Conservation (phyloP, 2,329 filamentous ascomycete genomes). For the Neobulgaria alba region DNA sequence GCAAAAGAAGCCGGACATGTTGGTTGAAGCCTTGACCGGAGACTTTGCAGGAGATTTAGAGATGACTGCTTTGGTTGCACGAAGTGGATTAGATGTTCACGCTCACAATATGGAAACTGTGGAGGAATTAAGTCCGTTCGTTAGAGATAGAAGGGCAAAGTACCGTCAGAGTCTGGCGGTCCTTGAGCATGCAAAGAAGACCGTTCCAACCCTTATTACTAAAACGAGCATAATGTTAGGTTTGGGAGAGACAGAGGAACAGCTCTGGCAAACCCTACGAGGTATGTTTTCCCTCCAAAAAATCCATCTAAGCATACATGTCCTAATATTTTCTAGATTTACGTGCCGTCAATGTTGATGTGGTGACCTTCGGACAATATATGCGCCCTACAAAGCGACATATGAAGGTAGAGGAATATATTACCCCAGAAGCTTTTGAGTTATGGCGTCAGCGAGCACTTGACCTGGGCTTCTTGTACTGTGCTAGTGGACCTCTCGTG, state of each 20-base stretch:
- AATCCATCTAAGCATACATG: not conserved
- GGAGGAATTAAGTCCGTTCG: conserved; percentile 80
- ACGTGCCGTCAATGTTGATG: conserved; percentile 72
- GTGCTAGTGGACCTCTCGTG: conserved; percentile 85
- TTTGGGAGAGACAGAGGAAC: conserved; percentile 81
- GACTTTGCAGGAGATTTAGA: conserved; percentile 81
- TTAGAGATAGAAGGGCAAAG: conserved; percentile 80
- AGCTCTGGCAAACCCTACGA: conserved; percentile 70
- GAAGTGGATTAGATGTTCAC: conserved; percentile 88
- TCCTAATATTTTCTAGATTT: conserved; percentile 48
- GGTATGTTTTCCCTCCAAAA: conserved; percentile 37
- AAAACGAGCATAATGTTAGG: conserved; percentile 98
- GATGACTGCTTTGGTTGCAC: conserved; percentile 77
- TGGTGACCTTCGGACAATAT: conserved; percentile 99
- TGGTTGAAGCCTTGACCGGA: conserved; percentile 79
- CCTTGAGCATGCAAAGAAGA: conserved; percentile 71
- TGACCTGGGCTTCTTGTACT: conserved; percentile 95
- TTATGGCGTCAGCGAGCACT: conserved; percentile 83
- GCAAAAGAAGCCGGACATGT: conserved; percentile 64
- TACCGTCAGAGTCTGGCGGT: conserved; percentile 81
- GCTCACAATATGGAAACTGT: conserved; percentile 97
- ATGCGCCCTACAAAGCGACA: conserved; percentile 98
- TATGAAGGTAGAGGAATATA: conserved; percentile 92
- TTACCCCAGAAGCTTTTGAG: conserved; percentile 87
- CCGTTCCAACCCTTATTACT: conserved; percentile 72